A percentile compares a stretch with the other conserved stretches of the same genome.
phyloP scores from a whole-genome alignment of 768 basidiomycete genomes.

The Coprinellus micaceus region DNA sequence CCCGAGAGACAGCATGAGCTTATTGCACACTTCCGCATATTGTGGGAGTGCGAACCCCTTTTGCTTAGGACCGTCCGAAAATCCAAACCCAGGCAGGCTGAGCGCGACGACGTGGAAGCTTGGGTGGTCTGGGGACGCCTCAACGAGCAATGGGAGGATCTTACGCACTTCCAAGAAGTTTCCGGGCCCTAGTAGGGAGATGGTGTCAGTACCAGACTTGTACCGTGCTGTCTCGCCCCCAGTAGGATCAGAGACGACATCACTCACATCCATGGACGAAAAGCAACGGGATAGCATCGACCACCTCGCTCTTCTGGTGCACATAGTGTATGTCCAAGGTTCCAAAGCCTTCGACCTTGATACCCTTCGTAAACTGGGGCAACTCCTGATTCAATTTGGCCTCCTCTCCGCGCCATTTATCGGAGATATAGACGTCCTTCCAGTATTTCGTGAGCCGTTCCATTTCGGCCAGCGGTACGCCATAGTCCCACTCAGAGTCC shows the following conservation, averaged over 20 bases:
- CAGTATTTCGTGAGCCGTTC: conserved; percentile 42
- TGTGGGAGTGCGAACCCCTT: conserved; percentile 44
- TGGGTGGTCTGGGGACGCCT: conserved; percentile 40
- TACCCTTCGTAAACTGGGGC: conserved; percentile 52
- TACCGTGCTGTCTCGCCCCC: not conserved
- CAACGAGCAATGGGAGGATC: conserved; percentile 49
- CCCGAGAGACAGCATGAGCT: conserved; percentile 46
- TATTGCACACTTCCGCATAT: conserved; percentile 36
- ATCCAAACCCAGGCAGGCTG: conserved; percentile 60
- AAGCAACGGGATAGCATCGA: conserved; percentile 39
- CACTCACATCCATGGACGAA: conserved; percentile 49
- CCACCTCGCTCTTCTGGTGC: conserved; percentile 42
- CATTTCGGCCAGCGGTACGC: conserved; percentile 45
- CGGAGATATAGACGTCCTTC: conserved; percentile 36
- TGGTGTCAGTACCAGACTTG: not conserved
- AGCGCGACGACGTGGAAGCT: conserved; percentile 61
- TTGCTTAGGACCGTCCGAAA: conserved; percentile 52
- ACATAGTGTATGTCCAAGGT: conserved; percentile 50
- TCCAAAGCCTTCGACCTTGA: conserved; percentile 45
- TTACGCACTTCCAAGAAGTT: conserved; percentile 56
- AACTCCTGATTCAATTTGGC: conserved; percentile 44
- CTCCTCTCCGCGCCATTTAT: conserved; percentile 52
- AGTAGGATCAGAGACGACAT: not conserved
- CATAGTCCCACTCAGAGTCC: conserved; percentile 33
- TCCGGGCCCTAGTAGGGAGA: conserved; percentile 50